A percentile compares a stretch with the other conserved stretches of the same genome.
These are phyloP conservation scores for Cladorrhinum sp. DNA, from an alignment of 2,329 filamentous ascomycete genomes.

Conservation along the genomic window DNA sequence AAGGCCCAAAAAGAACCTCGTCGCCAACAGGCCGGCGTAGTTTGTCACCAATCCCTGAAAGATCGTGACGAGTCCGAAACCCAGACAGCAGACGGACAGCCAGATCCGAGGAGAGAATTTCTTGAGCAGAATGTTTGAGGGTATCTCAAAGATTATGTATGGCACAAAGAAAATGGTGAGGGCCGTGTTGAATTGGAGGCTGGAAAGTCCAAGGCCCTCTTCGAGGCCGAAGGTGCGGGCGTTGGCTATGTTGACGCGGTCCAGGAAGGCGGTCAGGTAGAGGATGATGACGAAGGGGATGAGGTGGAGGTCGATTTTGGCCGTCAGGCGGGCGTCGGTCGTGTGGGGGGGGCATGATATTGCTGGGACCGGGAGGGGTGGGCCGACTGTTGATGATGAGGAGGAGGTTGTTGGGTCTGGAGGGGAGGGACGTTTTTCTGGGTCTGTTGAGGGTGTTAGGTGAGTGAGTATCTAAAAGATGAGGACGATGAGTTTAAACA, in stretches of 20 bases:
- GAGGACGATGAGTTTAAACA: not conserved
- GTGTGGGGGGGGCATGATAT: slow-evolving; percentile 50
- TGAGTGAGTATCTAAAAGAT: not conserved
- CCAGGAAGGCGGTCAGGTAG: slow-evolving; percentile 68
- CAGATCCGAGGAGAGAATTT: slow-evolving; percentile 62
- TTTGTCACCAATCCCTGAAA: slow-evolving; percentile 75
- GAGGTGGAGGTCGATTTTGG: slow-evolving; percentile 68
- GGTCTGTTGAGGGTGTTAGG: not conserved
- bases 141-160: slow-evolving; percentile 70
- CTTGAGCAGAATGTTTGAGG: slow-evolving; percentile 71
- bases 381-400: slow-evolving; percentile 29
- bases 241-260: slow-evolving; percentile 78
- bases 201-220: slow-evolving; percentile 57
- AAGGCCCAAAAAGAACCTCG: slow-evolving; percentile 80
- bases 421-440: not conserved
- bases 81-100: slow-evolving; percentile 79
- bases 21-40: slow-evolving; percentile 73
- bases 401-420: not conserved
- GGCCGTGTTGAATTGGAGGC: slow-evolving; percentile 67
- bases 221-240: slow-evolving; percentile 65
- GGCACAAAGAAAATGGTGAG: slow-evolving; percentile 81
- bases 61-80: slow-evolving; percentile 73
- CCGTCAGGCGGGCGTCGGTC: slow-evolving; percentile 62
- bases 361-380: slow-evolving; percentile 19
- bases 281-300: slow-evolving; percentile 71